These are phyloP conservation scores for Meripilus lineatus DNA, from an alignment of 1,284 basidiomycete species.

Conservation along the genomic window DNA sequence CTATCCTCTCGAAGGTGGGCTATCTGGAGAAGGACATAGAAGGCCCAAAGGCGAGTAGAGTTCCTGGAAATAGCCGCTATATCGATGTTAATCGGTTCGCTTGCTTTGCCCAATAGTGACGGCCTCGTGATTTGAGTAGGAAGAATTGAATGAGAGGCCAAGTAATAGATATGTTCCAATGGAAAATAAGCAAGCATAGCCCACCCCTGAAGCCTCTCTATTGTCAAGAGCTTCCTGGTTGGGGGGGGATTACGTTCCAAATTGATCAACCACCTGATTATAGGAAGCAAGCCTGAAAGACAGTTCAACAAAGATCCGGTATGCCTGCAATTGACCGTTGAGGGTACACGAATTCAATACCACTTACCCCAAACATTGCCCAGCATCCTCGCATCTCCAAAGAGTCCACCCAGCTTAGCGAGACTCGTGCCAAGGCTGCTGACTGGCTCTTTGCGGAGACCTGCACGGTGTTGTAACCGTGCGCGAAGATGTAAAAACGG, in stretches of 20 bases:
- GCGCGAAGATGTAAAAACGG: slow-evolving; percentile 65
- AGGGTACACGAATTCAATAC: neutral
- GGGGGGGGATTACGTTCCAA: slow-evolving; percentile 66
- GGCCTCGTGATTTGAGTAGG: slow-evolving; percentile 43
- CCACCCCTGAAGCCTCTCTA: slow-evolving; percentile 81
- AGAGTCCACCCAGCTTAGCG: slow-evolving; percentile 47
- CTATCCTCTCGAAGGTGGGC: slow-evolving; percentile 65
- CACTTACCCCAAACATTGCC: slow-evolving; percentile 73
- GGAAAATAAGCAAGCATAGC: slow-evolving; percentile 82
- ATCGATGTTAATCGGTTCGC: slow-evolving; percentile 36
- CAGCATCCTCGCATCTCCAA: slow-evolving; percentile 66
- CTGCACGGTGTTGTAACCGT: slow-evolving; percentile 57
- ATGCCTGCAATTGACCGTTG: neutral
- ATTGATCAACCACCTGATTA: slow-evolving; percentile 72
- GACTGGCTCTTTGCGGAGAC: slow-evolving; percentile 43
- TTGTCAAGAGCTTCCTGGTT: slow-evolving; percentile 63
- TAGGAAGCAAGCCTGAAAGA: slow-evolving; percentile 61
- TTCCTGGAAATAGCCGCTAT: slow-evolving; percentile 45
- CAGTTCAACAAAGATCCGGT: neutral
- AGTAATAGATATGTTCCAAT: slow-evolving; percentile 74
- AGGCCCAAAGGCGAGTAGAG: slow-evolving; percentile 75
- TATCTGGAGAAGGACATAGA: slow-evolving; percentile 72
- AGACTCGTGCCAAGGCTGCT: slow-evolving; percentile 52
- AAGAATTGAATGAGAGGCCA: slow-evolving; percentile 60
- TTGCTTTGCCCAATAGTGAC: slow-evolving; percentile 20